Evolutionary conservation across 192 early-diverging fungal genomes (phyloP).

Genomic region (Gorgonomyces haynaldii): DNA sequence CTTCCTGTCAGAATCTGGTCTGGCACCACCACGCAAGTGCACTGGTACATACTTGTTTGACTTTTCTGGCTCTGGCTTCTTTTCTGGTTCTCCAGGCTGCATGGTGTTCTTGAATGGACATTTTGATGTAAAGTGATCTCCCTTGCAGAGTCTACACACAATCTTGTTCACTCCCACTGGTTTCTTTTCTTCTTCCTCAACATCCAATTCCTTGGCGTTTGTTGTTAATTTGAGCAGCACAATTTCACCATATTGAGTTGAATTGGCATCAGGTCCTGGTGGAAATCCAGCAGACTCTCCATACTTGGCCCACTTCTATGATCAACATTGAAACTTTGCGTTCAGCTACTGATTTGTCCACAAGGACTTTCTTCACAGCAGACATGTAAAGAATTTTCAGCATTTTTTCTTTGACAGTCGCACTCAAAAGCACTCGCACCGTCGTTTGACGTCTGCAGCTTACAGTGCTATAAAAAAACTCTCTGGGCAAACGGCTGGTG

Average conservation of each 20-base stretch:
- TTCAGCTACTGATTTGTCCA: conserved; percentile 80
- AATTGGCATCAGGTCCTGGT: conserved; percentile 75
- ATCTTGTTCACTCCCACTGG: conserved; percentile 67
- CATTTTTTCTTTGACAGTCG: too few relatives aligned
- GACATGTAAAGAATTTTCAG: too few relatives aligned
- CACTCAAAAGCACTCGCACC: too few relatives aligned
- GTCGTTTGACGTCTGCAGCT: too few relatives aligned
- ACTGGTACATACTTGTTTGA: conserved; percentile 76
- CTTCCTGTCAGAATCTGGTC: conserved; percentile 7
- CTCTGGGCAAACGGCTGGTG: too few relatives aligned
- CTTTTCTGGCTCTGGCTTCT: conserved; percentile 14
- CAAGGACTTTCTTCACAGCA: conserved; percentile 52
- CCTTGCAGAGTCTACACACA: conserved; percentile 94
- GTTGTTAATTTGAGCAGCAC: conserved; percentile 75
- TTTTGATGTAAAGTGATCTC: conserved; percentile 89
- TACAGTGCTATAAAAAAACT: too few relatives aligned
- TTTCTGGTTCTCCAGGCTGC: conserved; percentile 47
- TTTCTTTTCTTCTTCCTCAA: conserved; percentile 53
- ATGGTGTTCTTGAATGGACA: conserved; percentile 98
- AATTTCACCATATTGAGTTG: conserved; percentile 80
- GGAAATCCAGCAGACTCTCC: conserved; percentile 68
- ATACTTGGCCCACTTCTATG: conserved; percentile 79
- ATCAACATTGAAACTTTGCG: conserved; percentile 51
- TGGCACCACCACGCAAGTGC: conserved; percentile 60
- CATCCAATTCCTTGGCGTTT: conserved; percentile 46